Evolutionary conservation across 225 moss, liverwort and hornwort species (phyloP).

Genomic region (Polytrichum formosum): DNA sequence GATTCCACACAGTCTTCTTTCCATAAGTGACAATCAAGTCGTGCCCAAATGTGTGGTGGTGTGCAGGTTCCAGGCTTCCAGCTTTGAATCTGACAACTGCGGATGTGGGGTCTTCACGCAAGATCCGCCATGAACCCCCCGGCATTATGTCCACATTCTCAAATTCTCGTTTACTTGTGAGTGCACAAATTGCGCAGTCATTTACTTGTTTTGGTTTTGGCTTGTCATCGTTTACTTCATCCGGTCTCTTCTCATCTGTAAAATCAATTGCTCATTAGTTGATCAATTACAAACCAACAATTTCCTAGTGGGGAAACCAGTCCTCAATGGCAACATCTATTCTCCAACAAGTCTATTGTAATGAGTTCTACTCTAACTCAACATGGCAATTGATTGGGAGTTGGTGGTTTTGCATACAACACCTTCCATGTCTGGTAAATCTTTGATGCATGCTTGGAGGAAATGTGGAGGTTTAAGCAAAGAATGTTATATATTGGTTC

Average conservation of each 20-base stretch:
- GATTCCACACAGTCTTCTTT: conserved; percentile 60
- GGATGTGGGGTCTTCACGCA: conserved; percentile 51
- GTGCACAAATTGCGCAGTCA: conserved; percentile 34
- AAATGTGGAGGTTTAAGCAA: no score
- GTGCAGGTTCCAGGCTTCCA: conserved; percentile 51
- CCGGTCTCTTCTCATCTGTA: background rate
- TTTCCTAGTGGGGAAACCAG: no score
- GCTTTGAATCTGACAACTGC: conserved; percentile 55
- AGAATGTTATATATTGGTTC: no score
- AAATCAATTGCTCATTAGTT: no score
- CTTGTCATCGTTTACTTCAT: conserved; percentile 13
- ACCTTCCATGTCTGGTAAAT: no score
- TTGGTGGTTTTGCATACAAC: no score
- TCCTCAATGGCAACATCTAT: no score
- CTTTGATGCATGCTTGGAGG: no score
- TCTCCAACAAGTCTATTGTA: no score
- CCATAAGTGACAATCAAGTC: conserved; percentile 46
- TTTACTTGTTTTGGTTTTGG: background rate
- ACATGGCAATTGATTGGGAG: no score
- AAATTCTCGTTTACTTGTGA: conserved; percentile 43
- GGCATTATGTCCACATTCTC: conserved; percentile 54
- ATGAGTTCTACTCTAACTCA: no score
- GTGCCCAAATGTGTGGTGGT: conserved; percentile 57
- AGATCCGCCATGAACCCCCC: conserved; percentile 47
- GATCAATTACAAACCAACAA: no score